Percentiles rank a stretch among this genome's conserved stretches.
phyloP scores from a whole-genome alignment of 805 yeast species.

The Tetrapisispora taiwanensis region DNA sequence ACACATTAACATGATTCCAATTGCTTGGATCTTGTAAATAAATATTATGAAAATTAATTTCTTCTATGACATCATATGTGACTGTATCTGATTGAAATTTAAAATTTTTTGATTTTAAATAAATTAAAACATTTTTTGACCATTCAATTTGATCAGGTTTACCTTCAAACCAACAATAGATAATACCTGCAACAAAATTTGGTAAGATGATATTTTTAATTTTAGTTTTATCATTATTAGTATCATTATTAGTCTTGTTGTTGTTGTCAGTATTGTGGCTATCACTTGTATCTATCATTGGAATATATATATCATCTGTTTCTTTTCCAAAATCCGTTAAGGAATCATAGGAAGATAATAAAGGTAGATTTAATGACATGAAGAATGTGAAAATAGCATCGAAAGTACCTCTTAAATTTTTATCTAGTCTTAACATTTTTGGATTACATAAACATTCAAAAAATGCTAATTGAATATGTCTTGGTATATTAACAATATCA shows the following conservation, averaged over 20 bases:
- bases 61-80: conserved; percentile 40
- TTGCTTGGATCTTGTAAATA: conserved; percentile 43
- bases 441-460: conserved; percentile 47
- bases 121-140: conserved; percentile 33
- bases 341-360: conserved; percentile 8
- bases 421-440: conserved; percentile 34
- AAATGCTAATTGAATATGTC: conserved; percentile 23
- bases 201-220: not conserved
- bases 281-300: too few species aligned
- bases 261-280: too few species aligned
- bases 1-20: conserved; percentile 31
- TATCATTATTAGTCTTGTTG: too few species aligned
- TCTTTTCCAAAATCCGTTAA: not conserved
- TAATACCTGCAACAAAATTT: conserved; percentile 38
- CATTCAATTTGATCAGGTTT: conserved; percentile 36
- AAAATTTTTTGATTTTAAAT: conserved; percentile 9
- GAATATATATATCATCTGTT: not conserved
- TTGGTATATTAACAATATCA: conserved; percentile 11
- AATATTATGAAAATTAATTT: conserved; percentile 42
- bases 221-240: not conserved
- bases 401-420: conserved; percentile 31
- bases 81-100: conserved; percentile 14
- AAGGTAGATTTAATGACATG: conserved; percentile 22
- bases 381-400: conserved; percentile 29
- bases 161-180: conserved; percentile 50